Conservation (phyloP, 176 grass and related monocot genomes). For the Musa schizocarpa region DNA sequence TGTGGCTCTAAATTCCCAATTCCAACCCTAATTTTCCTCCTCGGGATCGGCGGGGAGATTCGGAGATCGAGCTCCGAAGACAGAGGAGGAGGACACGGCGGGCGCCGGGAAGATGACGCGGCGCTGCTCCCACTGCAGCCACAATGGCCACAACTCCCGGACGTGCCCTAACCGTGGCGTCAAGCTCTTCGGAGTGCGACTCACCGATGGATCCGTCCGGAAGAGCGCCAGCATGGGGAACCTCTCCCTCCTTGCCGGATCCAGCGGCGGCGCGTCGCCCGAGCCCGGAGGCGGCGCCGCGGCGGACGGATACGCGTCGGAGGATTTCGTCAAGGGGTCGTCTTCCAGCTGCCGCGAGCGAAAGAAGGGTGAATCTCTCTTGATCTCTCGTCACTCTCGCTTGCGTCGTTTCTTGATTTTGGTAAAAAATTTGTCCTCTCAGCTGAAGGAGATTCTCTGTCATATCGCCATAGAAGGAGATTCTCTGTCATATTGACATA, state of each 20-base stretch:
- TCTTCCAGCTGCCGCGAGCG: not conserved
- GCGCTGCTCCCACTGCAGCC: constrained; percentile 48
- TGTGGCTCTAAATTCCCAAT: no score
- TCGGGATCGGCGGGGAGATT: not conserved
- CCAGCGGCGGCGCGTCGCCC: not conserved
- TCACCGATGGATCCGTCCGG: constrained; percentile 40
- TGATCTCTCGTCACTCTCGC: not conserved
- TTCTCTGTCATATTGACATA: no score
- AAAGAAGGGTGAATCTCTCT: constrained; percentile 35
- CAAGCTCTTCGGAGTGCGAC: constrained; percentile 64
- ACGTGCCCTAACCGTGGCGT: constrained; percentile 45
- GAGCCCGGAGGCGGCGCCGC: constrained; percentile 5
- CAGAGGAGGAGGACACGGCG: not conserved
- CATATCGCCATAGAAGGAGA: no score
- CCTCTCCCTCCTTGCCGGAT: constrained; percentile 32
- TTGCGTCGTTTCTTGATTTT: not conserved
- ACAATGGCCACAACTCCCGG: constrained; percentile 58
- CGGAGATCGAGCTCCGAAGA: not conserved
- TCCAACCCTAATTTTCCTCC: no score
- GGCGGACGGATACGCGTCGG: constrained; percentile 59
- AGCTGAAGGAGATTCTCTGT: no score
- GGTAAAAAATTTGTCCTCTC: no score
- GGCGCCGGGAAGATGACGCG: constrained; percentile 24
- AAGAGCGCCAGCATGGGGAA: constrained; percentile 44
- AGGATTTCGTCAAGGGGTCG: constrained; percentile 13